Evolutionary conservation across 192 early-diverging fungal genomes (phyloP), one percentile per base, ranked within the genome.

Genomic region (Backusella macrospora): DNA sequence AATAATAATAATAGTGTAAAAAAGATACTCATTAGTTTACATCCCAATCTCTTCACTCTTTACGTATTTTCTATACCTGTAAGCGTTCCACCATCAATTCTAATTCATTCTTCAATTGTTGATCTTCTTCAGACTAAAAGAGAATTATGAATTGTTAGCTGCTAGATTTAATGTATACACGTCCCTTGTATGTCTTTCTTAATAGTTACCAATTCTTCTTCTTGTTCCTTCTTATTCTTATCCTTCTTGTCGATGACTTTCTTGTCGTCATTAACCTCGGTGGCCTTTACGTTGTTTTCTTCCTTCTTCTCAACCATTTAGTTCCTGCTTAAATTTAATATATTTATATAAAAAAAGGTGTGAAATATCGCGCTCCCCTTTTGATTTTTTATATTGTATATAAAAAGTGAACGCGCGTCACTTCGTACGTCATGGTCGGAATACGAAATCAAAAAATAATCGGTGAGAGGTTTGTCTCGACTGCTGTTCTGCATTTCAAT

Each of bases 41-140:
- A 40, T n/a, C 38, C 9, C 21, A 23, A 15, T 21, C 1, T 5
- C 2, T 48, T 8, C 4, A 6, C 14, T 69, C n/a, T 6, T 69
- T 13, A 37, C 42, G 34, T 18, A n/a, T 15, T 49, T 44, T 68
- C 16, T 47, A 65, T 82, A 90, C 96, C 90, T 96, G 90, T 46
- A 99, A 88, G 45, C 98, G 86, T 73, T 95, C 93, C 37, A 99
- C 91, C 48, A 98, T 85, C 93, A 98, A 92, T 72, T 98, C 96
- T 43, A 99, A 87, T 83, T 99, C 95, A 74, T 80, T 87, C 78
- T 96, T 96, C 34, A 99, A 86, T 79, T 93, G 90, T 77, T 91
- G 90, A 85, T 99, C 98, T 84, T 99, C 98, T 84, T 99, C 98
- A 39, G 95, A 96, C 97, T 96, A 62, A 38, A 77, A 44, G 43